Evolutionary conservation across 2,329 filamentous ascomycete species (phyloP).

Genomic region (Colletotrichum paranaense): DNA sequence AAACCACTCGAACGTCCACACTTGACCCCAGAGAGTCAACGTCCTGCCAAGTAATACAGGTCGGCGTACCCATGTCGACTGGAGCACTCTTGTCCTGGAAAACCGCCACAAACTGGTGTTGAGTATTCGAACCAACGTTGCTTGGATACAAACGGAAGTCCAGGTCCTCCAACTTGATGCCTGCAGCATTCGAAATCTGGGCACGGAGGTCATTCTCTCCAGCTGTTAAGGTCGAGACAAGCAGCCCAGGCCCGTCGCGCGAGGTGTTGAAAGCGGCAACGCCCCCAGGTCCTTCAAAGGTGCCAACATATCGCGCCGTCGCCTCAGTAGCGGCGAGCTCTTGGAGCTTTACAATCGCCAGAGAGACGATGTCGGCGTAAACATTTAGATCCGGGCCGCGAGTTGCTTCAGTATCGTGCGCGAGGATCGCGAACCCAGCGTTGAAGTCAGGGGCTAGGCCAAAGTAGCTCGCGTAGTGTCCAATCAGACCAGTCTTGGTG

Average conservation of each 20-base stretch:
- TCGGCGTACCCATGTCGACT: conserved; percentile 46
- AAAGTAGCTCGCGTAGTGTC: conserved; percentile 43
- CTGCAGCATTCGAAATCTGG: conserved; percentile 37
- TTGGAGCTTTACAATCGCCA: conserved; percentile 35
- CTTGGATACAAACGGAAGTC: conserved; percentile 46
- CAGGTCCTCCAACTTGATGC: conserved; percentile 37
- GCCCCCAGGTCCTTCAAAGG: conserved; percentile 4
- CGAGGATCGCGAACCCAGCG: conserved; percentile 47
- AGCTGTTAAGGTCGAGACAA: conserved; percentile 37
- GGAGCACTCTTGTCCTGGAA: conserved; percentile 45
- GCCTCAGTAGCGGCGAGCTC: conserved; percentile 35
- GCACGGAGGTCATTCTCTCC: conserved; percentile 36
- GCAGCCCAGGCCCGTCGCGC: conserved; percentile 40
- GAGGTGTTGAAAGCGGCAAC: conserved; percentile 12
- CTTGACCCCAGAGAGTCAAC: conserved; percentile 13
- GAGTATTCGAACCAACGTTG: conserved; percentile 38
- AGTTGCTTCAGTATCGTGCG: conserved; percentile 42
- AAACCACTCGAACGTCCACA: conserved; percentile 8
- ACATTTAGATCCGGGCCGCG: conserved; percentile 46
- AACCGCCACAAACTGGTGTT: conserved; percentile 44
- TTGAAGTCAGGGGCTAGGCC: conserved; percentile 41
- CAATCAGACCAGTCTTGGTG: conserved; percentile 44
- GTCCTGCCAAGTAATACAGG: conserved; percentile 45
- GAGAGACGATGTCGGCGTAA: conserved; percentile 45
- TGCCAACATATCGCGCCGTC: conserved; percentile 35